A percentile compares a stretch with the other conserved stretches of the same genome.
phyloP scores from a whole-genome alignment of 352 stramenopile species.

The Phytophthora pisi region DNA sequence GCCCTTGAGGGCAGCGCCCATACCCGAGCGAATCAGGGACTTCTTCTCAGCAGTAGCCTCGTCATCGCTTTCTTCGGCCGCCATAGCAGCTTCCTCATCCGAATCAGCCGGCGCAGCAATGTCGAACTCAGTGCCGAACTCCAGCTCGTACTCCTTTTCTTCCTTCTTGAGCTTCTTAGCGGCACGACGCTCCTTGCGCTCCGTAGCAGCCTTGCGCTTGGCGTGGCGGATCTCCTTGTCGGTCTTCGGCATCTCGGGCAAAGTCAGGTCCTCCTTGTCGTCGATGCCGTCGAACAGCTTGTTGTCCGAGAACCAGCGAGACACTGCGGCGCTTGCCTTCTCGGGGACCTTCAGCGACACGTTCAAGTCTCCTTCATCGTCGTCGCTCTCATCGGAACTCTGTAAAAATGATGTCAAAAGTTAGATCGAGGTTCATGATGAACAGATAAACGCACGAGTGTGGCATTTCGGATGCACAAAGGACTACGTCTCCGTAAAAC shows the following conservation, averaged over 20 bases:
- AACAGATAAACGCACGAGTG: not conserved
- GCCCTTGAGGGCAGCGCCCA: constrained; percentile 66
- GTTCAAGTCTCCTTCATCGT: constrained; percentile 66
- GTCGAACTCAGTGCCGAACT: constrained; percentile 77
- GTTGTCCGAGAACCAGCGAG: constrained; percentile 87
- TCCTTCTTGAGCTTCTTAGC: constrained; percentile 85
- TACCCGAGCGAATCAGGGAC: constrained; percentile 83
- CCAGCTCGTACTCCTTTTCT: constrained; percentile 83
- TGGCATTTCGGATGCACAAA: constrained; percentile 78
- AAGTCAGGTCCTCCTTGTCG: constrained; percentile 46
- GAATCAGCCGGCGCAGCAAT: constrained; percentile 51
- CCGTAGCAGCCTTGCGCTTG: constrained; percentile 95
- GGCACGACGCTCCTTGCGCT: constrained; percentile 88
- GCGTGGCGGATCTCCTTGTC: constrained; percentile 98
- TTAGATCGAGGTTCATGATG: not conserved
- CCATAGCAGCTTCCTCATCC: constrained; percentile 51
- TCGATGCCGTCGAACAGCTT: constrained; percentile 82
- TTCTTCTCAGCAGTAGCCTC: constrained; percentile 73
- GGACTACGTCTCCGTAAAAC: constrained; percentile 56
- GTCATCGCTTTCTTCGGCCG: constrained; percentile 57
- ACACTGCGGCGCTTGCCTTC: constrained; percentile 75
- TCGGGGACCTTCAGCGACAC: constrained; percentile 81
- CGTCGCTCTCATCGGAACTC: constrained; percentile 84
- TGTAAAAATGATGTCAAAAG: constrained; percentile 35
- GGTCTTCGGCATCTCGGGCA: constrained; percentile 95